Base-by-base conservation (phyloP, 2,329 filamentous ascomycete genomes). In the Ascosphaera aggregata region DNA sequence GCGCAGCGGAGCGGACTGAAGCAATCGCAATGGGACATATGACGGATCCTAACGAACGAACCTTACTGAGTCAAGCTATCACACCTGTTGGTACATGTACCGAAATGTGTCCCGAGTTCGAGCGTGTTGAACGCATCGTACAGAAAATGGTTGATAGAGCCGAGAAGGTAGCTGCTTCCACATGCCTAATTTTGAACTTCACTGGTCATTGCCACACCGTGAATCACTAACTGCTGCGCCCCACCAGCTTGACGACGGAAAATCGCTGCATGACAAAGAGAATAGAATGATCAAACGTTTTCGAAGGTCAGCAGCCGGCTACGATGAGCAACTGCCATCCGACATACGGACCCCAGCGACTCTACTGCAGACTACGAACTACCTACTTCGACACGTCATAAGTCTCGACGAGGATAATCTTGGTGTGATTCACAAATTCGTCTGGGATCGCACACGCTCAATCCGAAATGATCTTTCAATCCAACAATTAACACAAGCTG, bases 401-500 rank as follows among this genome's bases (percentile, higher is more conserved):
- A 60, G 59, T 32, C 63, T 67, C 19, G 52, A 56, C 17, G 59
- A 66, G 15, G 7, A 27, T 11, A 54, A 58, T 22, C 55, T 71
- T 38, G 62, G 57, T 1, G 51, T 60, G n/a, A 62, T 73, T 9
- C 68, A 75, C 47, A 65, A 66, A 43, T 76, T 74, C 50, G 63
- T 76, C 18, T 76, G 72, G 72, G 71, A 76, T 49, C 63, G 72
- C 15, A 74, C 71, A 24, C 63, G 72, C 36, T 71, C 69, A 3
- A 66, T 76, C 42, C 65, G 72, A 32, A 76, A 75, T 47, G 72
- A 76, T 49, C 69, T 75, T 38, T 69, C 69, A 2, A 72, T 74
- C 16, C 70, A 74, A 50, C 66, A 70, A 47, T 55, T 73, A 41
- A 66, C 64, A 5, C 66, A 65, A 43, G 51, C 57, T n/a, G 56